Percentiles rank a stretch among this genome's conserved stretches.
phyloP scores from a whole-genome alignment of 2,329 filamentous ascomycete species.

The Scopulariopsis brevicaulis region DNA sequence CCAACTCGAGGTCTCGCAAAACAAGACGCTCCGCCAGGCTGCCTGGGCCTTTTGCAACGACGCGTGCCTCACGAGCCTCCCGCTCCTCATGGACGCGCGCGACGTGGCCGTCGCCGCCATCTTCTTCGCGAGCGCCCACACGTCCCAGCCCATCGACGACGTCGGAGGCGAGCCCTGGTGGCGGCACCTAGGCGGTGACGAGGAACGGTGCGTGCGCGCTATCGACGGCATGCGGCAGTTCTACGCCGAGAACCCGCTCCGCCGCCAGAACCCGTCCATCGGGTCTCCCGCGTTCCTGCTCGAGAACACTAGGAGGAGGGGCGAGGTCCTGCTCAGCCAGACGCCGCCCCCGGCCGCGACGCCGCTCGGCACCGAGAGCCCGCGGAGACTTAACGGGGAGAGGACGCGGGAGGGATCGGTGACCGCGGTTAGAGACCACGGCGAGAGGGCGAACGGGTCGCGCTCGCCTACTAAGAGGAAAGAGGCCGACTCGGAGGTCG shows the following conservation, averaged over 20 bases:
- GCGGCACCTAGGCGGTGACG: constrained; percentile 61
- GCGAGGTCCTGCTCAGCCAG: constrained; percentile 1
- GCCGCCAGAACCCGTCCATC: constrained; percentile 41
- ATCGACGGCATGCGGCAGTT: constrained; percentile 66
- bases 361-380: not conserved
- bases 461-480: constrained; percentile 3
- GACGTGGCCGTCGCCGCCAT: constrained; percentile 78
- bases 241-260: constrained; percentile 52
- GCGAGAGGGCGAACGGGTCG: not conserved
- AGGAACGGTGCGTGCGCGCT: constrained; percentile 59
- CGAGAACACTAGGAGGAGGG: constrained; percentile 37
- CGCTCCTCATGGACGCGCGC: constrained; percentile 65
- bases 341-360: not conserved
- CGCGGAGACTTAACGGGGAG: not conserved
- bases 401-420: not conserved
- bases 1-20: constrained; percentile 61
- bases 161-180: constrained; percentile 75
- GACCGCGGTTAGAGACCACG: not conserved
- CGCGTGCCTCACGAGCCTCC: constrained; percentile 72
- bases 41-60: constrained; percentile 95
- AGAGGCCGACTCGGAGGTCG: not conserved
- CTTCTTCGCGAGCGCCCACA: constrained; percentile 74
- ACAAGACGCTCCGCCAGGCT: constrained; percentile 72
- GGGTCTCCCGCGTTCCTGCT: constrained; percentile 43
- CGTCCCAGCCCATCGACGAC: constrained; percentile 65